Conservation (phyloP, 2,329 filamentous ascomycete genomes). For the Corinectria fuckeliana region DNA sequence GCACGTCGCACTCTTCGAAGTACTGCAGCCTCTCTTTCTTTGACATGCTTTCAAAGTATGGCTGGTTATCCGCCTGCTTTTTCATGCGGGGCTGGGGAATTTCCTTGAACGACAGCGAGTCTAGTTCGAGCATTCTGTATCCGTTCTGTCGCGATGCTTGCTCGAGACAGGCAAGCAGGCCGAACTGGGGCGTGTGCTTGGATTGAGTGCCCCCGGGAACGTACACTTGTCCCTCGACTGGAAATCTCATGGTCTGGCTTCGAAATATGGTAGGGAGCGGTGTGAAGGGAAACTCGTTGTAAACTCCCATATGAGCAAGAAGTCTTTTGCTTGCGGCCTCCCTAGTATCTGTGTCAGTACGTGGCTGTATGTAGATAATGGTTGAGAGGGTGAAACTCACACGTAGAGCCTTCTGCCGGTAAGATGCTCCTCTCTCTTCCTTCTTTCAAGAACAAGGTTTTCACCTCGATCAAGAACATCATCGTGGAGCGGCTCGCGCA, state of each 20-base stretch:
- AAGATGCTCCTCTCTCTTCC: background rate
- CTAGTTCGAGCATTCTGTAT: constrained; percentile 32
- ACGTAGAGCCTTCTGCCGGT: background rate
- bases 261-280: background rate
- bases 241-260: constrained; percentile 9
- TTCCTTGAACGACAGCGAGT: constrained; percentile 29
- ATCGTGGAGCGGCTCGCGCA: background rate
- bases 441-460: background rate
- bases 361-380: background rate
- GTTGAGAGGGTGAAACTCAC: background rate
- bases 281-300: constrained; percentile 17
- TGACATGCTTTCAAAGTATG: background rate
- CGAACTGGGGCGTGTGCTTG: background rate
- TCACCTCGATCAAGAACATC: background rate
- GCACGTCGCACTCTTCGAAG: background rate
- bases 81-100: background rate
- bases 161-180: constrained; percentile 24
- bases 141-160: constrained; percentile 27
- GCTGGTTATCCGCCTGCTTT: background rate
- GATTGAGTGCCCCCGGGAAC: background rate
- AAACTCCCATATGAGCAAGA: constrained; percentile 22
- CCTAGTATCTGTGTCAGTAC: constrained; percentile 11
- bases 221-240: background rate
- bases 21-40: background rate
- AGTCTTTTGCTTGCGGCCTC: constrained; percentile 21